Evolutionary conservation across 208 protist species (phyloP).

Genomic region (Phytomonas sp.): DNA sequence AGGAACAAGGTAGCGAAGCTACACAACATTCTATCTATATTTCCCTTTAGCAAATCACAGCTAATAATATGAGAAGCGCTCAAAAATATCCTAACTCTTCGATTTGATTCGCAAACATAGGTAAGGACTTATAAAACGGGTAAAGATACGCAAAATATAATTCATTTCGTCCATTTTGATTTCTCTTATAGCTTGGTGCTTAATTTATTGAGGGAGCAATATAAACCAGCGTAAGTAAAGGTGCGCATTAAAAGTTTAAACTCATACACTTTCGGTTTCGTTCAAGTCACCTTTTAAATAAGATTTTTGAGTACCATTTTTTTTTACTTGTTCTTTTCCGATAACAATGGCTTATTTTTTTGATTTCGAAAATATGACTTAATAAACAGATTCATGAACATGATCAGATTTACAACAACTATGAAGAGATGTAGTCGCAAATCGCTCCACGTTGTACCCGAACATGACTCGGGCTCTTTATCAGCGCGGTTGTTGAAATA

Average conservation of each 20-base stretch:
- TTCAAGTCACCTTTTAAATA: background rate
- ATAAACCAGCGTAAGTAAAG: background rate
- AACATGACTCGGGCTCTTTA: constrained; percentile 24
- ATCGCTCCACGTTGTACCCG: constrained; percentile 39
- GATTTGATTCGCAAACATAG: background rate
- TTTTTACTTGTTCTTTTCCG: constrained; percentile 6
- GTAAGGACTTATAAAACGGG: background rate
- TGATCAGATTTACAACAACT: constrained; percentile 1
- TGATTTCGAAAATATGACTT: constrained; percentile 10
- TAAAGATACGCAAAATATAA: background rate
- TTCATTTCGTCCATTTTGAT: background rate
- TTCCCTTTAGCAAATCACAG: background rate
- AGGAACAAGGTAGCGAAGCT: background rate
- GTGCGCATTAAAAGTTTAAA: constrained; percentile 9
- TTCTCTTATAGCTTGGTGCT: background rate
- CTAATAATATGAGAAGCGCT: background rate
- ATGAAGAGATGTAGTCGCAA: constrained; percentile 81
- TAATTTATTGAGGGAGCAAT: background rate
- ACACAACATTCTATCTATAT: background rate
- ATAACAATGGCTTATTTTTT: constrained; percentile 6
- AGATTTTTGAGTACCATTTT: background rate
- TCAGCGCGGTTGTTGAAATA: constrained; percentile 3
- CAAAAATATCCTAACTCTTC: background rate
- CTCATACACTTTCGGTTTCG: background rate
- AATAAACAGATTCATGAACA: constrained; percentile 10